Percentiles rank a stretch among this genome's conserved stretches.
phyloP scores from a whole-genome alignment of 2,329 filamentous ascomycete species.

The Neospermospora avenae region DNA sequence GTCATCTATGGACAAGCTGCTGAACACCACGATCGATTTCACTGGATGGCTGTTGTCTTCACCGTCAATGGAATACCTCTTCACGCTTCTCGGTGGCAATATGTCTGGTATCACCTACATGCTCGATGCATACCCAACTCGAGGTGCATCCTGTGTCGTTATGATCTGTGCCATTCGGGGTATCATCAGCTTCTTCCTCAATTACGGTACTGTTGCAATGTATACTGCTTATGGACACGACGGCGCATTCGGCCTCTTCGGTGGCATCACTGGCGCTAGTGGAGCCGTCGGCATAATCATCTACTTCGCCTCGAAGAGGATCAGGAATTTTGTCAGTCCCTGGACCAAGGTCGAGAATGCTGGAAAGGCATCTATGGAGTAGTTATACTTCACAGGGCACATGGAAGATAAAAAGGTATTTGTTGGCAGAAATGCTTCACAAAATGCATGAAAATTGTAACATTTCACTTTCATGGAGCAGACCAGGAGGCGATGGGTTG shows the following conservation, averaged over 20 bases:
- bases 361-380: neutral
- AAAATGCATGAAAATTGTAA: too few relatives aligned
- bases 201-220: conserved; percentile 20
- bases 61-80: conserved; percentile 18
- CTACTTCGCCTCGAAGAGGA: conserved; percentile 4
- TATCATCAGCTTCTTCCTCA: conserved; percentile 43
- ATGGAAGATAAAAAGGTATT: too few relatives aligned
- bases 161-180: conserved; percentile 46
- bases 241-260: neutral
- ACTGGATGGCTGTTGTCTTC: conserved; percentile 16
- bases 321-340: neutral
- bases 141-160: conserved; percentile 40
- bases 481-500: too few relatives aligned
- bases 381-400: neutral
- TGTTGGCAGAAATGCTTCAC: too few relatives aligned
- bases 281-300: conserved; percentile 7
- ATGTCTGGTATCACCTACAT: conserved; percentile 34
- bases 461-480: too few relatives aligned
- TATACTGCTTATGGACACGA: neutral
- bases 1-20: conserved; percentile 35
- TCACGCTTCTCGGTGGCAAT: conserved; percentile 32
- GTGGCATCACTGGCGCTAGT: neutral
- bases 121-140: conserved; percentile 43
- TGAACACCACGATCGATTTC: conserved; percentile 30
- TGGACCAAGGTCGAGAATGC: conserved; percentile 5